Evolutionary conservation across 495 filamentous ascomycete genomes (phyloP).

Genomic region (Clavariopsis aquatica): DNA sequence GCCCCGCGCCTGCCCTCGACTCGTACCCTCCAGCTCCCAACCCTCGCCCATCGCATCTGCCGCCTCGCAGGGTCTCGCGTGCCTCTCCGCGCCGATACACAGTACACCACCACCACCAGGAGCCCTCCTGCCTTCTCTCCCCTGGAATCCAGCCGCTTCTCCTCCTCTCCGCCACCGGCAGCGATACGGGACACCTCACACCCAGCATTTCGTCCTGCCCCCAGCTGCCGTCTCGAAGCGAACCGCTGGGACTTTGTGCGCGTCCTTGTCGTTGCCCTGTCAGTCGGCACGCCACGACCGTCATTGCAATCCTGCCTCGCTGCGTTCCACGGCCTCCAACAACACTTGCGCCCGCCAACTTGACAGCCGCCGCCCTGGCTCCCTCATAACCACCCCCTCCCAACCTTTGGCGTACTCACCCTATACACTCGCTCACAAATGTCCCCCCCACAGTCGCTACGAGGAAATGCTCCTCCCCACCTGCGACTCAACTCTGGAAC

Average conservation of each 20-base stretch:
- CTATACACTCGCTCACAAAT: slow-evolving; percentile 37
- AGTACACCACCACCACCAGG: too few species aligned
- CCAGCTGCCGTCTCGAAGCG: slow-evolving; percentile 8
- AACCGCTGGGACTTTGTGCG: neutral
- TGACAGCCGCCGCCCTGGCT: slow-evolving; percentile 29
- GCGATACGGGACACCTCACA: slow-evolving; percentile 32
- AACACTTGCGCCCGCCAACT: slow-evolving; percentile 26
- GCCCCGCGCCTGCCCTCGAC: neutral
- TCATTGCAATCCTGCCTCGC: slow-evolving; percentile 23
- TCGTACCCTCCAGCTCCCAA: too few species aligned
- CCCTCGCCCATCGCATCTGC: neutral
- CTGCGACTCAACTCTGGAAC: slow-evolving; percentile 62
- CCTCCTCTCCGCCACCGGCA: slow-evolving; percentile 24
- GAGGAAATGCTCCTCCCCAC: slow-evolving; percentile 51
- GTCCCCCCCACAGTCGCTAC: slow-evolving; percentile 39
- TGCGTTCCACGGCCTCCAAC: slow-evolving; percentile 32
- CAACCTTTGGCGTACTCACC: slow-evolving; percentile 26
- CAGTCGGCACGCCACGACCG: slow-evolving; percentile 14
- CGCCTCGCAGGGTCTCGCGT: slow-evolving; percentile 1
- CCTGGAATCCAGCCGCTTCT: neutral
- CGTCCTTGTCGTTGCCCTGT: slow-evolving; percentile 29
- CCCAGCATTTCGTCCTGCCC: slow-evolving; percentile 19
- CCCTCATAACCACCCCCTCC: slow-evolving; percentile 16
- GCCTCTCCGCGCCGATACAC: slow-evolving; percentile 3
- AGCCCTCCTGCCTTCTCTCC: slow-evolving; percentile 4